Evolutionary conservation across 2,329 filamentous ascomycete genomes (phyloP).

Genomic region (Fusarium sp.): DNA sequence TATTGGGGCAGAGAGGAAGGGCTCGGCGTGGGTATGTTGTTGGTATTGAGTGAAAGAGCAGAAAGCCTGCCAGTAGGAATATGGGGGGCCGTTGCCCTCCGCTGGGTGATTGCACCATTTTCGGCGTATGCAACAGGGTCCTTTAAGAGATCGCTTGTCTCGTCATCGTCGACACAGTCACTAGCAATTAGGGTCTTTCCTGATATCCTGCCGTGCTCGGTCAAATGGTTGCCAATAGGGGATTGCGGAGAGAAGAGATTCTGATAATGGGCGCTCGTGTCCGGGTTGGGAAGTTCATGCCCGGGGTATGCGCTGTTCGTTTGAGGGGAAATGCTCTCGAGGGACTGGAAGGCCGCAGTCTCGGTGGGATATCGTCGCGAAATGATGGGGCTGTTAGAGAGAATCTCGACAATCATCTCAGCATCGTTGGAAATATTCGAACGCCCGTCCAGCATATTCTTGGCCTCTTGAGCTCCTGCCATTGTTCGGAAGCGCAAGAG

Average conservation of each 20-base stretch:
- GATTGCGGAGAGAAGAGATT: constrained; percentile 81
- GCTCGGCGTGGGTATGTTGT: constrained; percentile 60
- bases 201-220: constrained; percentile 71
- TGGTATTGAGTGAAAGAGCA: constrained; percentile 79
- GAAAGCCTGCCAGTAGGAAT: constrained; percentile 79
- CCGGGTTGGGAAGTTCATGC: constrained; percentile 72
- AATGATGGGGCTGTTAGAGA: constrained; percentile 57
- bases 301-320: constrained; percentile 66
- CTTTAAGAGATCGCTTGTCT: constrained; percentile 79
- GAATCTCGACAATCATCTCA: constrained; percentile 71
- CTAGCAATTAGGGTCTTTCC: constrained; percentile 82
- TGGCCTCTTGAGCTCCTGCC: constrained; percentile 69
- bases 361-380: constrained; percentile 50
- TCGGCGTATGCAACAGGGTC: constrained; percentile 82
- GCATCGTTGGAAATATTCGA: constrained; percentile 64
- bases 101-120: constrained; percentile 59
- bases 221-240: constrained; percentile 78
- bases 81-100: constrained; percentile 80
- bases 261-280: constrained; percentile 68
- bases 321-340: constrained; percentile 74
- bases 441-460: constrained; percentile 70
- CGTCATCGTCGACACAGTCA: constrained; percentile 75
- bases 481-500: constrained; percentile 68
- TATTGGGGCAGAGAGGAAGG: constrained; percentile 69
- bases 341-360: constrained; percentile 67